Evolutionary conservation across 371 early-diverging fungal species (phyloP).

Genomic region (Conidiobolus incongruus): DNA sequence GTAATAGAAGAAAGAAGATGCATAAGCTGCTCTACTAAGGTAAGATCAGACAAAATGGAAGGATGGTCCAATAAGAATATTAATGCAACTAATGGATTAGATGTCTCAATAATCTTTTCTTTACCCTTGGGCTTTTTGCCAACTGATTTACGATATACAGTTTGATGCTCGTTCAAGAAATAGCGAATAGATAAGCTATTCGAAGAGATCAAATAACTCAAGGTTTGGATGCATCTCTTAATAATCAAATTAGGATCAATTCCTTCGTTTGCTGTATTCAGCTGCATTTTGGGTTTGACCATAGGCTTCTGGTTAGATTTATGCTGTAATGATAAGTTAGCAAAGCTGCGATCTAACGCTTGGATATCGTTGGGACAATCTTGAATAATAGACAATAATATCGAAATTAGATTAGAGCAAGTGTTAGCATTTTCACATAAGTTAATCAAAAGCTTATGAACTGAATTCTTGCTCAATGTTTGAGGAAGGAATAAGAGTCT

Average conservation of each 20-base stretch:
- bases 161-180: slow-evolving; percentile 38
- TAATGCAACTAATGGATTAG: slow-evolving; percentile 58
- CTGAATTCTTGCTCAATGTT: slow-evolving; percentile 33
- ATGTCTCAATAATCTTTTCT: too few species aligned
- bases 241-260: slow-evolving; percentile 62
- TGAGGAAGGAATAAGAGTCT: slow-evolving; percentile 68
- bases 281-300: slow-evolving; percentile 6
- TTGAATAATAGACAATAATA: slow-evolving; percentile 66
- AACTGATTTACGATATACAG: too few species aligned
- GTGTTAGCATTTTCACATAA: slow-evolving; percentile 79
- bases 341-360: slow-evolving; percentile 53
- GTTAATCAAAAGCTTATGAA: slow-evolving; percentile 53
- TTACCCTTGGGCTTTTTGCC: too few species aligned
- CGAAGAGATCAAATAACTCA: slow-evolving; percentile 40
- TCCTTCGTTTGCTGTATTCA: slow-evolving; percentile 13
- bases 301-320: slow-evolving; percentile 12
- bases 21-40: slow-evolving; percentile 75
- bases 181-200: slow-evolving; percentile 41
- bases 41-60: slow-evolving; percentile 41
- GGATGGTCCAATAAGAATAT: slow-evolving; percentile 66
- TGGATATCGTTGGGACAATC: slow-evolving; percentile 58
- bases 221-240: slow-evolving; percentile 64
- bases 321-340: slow-evolving; percentile 36
- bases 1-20: slow-evolving; percentile 54
- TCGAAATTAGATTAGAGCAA: slow-evolving; percentile 57